These are phyloP conservation scores for Chytridium lagenaria DNA, from an alignment of 371 early-diverging fungal genomes.

Conservation along the genomic window DNA sequence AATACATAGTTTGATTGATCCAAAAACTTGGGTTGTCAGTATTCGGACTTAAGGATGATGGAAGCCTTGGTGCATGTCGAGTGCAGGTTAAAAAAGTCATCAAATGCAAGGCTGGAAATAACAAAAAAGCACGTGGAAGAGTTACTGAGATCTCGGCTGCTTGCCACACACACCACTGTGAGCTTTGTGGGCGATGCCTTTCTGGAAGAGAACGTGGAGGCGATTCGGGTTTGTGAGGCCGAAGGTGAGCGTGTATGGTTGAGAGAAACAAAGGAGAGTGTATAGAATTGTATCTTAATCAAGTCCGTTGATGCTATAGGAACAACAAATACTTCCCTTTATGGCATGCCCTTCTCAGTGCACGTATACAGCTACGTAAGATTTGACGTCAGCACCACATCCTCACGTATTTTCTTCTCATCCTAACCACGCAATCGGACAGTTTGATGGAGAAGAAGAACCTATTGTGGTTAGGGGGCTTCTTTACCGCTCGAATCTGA, in stretches of 20 bases:
- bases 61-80: constrained; percentile 31
- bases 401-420: no score
- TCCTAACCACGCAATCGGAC: background rate
- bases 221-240: constrained; percentile 36
- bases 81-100: constrained; percentile 25
- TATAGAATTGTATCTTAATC: no score
- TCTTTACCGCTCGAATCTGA: constrained; percentile 15
- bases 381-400: no score
- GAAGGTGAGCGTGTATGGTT: constrained; percentile 29
- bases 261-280: no score
- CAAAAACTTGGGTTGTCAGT: no score
- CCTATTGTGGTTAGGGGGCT: background rate
- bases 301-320: no score
- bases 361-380: constrained; percentile 31
- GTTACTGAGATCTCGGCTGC: constrained; percentile 24
- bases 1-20: no score
- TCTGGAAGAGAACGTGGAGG: constrained; percentile 35
- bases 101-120: constrained; percentile 33
- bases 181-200: constrained; percentile 25
- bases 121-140: constrained; percentile 29
- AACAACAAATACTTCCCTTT: no score
- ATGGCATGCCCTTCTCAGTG: constrained; percentile 18
- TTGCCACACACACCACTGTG: constrained; percentile 11
- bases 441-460: constrained; percentile 30
- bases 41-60: no score